These are phyloP conservation scores for Globisporangium okanoganense DNA, from an alignment of 352 stramenopile genomes.

Conservation along the genomic window DNA sequence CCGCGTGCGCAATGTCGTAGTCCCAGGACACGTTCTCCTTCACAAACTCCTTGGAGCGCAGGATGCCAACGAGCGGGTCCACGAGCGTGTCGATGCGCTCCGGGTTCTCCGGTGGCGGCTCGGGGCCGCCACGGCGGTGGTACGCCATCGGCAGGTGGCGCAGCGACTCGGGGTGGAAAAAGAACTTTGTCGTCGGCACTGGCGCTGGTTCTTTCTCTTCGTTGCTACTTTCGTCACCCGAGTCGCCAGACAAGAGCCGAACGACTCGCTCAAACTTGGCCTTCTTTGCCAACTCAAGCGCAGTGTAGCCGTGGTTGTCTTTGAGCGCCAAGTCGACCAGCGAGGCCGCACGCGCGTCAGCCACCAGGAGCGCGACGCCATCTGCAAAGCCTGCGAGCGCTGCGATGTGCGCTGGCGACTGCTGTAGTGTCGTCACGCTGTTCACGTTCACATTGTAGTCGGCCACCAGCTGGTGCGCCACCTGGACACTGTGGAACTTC, in stretches of 20 bases:
- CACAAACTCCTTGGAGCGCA: constrained; percentile 71
- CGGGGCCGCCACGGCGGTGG: constrained; percentile 50
- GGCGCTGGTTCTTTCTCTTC: constrained; percentile 3
- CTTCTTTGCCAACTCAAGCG: constrained; percentile 40
- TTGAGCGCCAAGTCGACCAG: constrained; percentile 26
- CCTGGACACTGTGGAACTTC: constrained; percentile 44
- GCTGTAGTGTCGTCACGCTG: constrained; percentile 36
- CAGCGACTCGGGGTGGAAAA: constrained; percentile 73
- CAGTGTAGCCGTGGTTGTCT: constrained; percentile 49
- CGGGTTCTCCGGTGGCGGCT: constrained; percentile 89
- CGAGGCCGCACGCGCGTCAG: constrained; percentile 7
- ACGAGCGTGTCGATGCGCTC: constrained; percentile 88
- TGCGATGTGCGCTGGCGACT: constrained; percentile 69
- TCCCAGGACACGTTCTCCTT: constrained; percentile 54
- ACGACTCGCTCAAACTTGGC: constrained; percentile 35
- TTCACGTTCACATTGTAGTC: constrained; percentile 46
- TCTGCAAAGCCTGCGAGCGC: constrained; percentile 43
- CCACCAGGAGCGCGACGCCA: constrained; percentile 46
- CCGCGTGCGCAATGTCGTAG: constrained; percentile 55
- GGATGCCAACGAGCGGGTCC: constrained; percentile 60
- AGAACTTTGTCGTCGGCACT: constrained; percentile 43
- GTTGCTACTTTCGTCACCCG: constrained; percentile 1
- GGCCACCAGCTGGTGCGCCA: constrained; percentile 28
- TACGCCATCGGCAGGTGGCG: constrained; percentile 73
- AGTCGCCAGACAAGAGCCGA: constrained; percentile 16